A percentile compares a stretch with the other conserved stretches of the same genome.
phyloP scores from a whole-genome alignment of 2,329 filamentous ascomycete genomes.

The Xylaria multiplex region DNA sequence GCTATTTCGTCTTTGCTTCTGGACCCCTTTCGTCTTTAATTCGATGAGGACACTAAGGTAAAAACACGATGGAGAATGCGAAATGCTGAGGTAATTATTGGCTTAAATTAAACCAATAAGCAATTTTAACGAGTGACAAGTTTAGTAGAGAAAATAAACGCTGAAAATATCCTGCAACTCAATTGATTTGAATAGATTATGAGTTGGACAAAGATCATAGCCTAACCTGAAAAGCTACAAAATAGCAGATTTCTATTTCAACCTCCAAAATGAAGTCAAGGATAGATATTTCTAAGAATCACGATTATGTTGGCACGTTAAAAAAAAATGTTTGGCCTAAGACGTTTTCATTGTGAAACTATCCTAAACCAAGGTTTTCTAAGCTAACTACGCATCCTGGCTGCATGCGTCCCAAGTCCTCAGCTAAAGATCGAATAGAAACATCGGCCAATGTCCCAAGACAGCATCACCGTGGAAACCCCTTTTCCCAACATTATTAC shows the following conservation, averaged over 20 bases:
- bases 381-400: conserved; percentile 13
- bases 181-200: too few species aligned
- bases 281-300: not conserved
- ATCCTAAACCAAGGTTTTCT: conserved; percentile 21
- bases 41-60: not conserved
- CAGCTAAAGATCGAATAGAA: conserved; percentile 12
- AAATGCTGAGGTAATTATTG: not conserved
- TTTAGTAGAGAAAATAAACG: too few species aligned
- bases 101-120: not conserved
- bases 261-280: too few species aligned
- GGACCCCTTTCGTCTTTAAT: not conserved
- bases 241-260: too few species aligned
- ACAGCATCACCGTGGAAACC: conserved; percentile 22
- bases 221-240: too few species aligned
- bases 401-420: not conserved
- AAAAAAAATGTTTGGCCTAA: not conserved
- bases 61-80: not conserved
- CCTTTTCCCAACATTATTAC: conserved; percentile 10
- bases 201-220: too few species aligned
- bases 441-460: conserved; percentile 17
- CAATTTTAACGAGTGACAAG: not conserved
- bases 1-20: not conserved
- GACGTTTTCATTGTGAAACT: conserved; percentile 24
- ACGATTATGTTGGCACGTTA: not conserved
- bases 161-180: too few species aligned